phyloP scores from a whole-genome alignment of 768 basidiomycete genomes.

The Termitomyces sp. region DNA sequence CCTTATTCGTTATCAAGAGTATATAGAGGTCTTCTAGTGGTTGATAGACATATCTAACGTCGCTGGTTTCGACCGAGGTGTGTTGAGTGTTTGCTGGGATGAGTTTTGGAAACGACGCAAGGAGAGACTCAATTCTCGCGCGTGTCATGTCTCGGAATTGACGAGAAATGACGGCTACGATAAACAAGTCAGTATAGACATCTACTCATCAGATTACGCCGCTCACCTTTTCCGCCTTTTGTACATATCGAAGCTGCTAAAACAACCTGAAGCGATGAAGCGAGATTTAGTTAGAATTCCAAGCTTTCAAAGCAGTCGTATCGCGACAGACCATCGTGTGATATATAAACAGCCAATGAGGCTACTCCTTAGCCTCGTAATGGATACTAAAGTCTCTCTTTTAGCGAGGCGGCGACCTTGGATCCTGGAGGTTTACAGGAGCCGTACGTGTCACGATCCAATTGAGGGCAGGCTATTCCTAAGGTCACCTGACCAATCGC shows the following conservation, averaged over 20 bases:
- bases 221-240: slow-evolving; percentile 85
- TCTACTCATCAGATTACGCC: not conserved
- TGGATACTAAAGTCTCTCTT: not conserved
- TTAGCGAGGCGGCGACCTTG: not conserved
- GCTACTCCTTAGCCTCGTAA: not conserved
- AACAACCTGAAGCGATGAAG: slow-evolving; percentile 58
- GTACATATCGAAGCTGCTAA: slow-evolving; percentile 94
- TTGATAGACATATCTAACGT: slow-evolving; percentile 96
- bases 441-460: slow-evolving; percentile 3
- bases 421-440: not conserved
- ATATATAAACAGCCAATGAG: not conserved
- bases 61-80: slow-evolving; percentile 91
- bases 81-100: slow-evolving; percentile 94
- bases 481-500: slow-evolving; percentile 4
- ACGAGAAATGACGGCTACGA: slow-evolving; percentile 85
- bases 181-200: not conserved
- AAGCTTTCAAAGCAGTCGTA: not conserved
- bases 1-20: slow-evolving; percentile 95
- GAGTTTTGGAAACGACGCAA: slow-evolving; percentile 95
- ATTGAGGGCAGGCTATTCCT: slow-evolving; percentile 1
- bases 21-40: slow-evolving; percentile 97
- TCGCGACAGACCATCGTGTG: slow-evolving; percentile 7
- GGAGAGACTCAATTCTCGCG: slow-evolving; percentile 89
- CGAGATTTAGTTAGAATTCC: not conserved
- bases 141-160: slow-evolving; percentile 94